Conservation (phyloP, 352 stramenopile genomes). For the Globisporangium nunn region DNA sequence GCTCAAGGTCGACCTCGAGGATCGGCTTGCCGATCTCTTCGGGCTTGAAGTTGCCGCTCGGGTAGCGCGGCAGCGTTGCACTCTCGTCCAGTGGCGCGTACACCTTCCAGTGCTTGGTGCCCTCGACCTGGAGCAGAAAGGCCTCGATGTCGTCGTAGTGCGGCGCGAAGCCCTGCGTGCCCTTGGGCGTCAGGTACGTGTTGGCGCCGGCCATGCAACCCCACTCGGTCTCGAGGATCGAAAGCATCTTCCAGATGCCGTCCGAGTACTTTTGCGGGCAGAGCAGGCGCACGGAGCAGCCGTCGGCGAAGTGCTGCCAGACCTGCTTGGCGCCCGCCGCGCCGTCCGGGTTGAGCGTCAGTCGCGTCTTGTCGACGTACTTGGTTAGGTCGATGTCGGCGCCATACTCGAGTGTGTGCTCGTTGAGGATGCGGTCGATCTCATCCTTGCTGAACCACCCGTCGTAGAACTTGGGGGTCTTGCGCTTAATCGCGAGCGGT, state of each 20-base stretch:
- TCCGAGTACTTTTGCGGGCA: slow-evolving; percentile 92
- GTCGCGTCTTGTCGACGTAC: slow-evolving; percentile 78
- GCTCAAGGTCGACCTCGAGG: slow-evolving; percentile 74
- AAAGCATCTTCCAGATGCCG: slow-evolving; percentile 85
- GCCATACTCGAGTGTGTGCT: slow-evolving; percentile 73
- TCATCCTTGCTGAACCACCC: slow-evolving; percentile 70
- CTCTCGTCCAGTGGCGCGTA: slow-evolving; percentile 59
- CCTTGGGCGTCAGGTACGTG: slow-evolving; percentile 90
- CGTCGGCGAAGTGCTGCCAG: slow-evolving; percentile 77
- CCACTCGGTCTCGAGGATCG: slow-evolving; percentile 91
- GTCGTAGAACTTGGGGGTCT: slow-evolving; percentile 65
- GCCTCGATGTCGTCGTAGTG: slow-evolving; percentile 97
- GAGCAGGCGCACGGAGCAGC: slow-evolving; percentile 88
- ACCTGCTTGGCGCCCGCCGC: slow-evolving; percentile 55
- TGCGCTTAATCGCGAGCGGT: slow-evolving; percentile 81
- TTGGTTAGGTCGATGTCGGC: slow-evolving; percentile 83
- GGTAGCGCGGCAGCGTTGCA: slow-evolving; percentile 50
- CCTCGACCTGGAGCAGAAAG: slow-evolving; percentile 92
- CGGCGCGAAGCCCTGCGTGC: slow-evolving; percentile 94
- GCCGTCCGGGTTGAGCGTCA: slow-evolving; percentile 57
- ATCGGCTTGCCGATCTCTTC: slow-evolving; percentile 73
- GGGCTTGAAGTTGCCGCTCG: slow-evolving; percentile 68
- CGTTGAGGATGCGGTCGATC: slow-evolving; percentile 67
- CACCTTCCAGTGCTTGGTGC: slow-evolving; percentile 91
- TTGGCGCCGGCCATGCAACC: slow-evolving; percentile 93